Evolutionary conservation across 768 basidiomycete species (phyloP), one percentile per base, ranked within the genome.

Genomic region (Phylloporus sp.): DNA sequence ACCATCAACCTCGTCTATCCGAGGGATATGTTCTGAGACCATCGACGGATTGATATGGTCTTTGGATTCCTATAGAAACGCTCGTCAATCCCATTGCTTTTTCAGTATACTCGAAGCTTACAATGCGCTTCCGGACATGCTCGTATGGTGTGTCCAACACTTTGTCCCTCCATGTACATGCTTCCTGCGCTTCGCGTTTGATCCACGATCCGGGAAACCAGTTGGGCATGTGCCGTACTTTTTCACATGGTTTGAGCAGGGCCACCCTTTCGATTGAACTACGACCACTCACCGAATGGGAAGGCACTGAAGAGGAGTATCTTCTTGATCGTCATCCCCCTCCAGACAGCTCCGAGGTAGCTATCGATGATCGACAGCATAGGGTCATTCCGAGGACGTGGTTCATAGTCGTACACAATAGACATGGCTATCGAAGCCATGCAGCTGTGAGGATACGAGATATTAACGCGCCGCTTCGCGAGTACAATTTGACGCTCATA

Each of bases 371-470:
- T 41, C 2, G 43, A 44, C 20, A 59, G 55, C 41, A 57, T 60
- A 6, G 34, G 34, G 26, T 59, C 58, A 24, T 49, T 31, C 8
- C 7, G 38, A 14, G 49, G 52, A 10, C 18, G 48, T 26, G 55
- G 51, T 23, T 60, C 55, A 7, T 61, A 61, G 48, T 49, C 62
- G 21, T 57, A 53, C 34, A 55, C 6, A 8, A 42, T 43, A n/a
- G 33, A 32, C 34, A 60, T 48, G 3, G 59, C 50, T 29, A 71
- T 67, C 56, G 68, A 43, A 53, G 58, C 64, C n/a, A n/a, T n/a
- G n/a, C n/a, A n/a, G n/a, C n/a, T n/a, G n/a, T n/a, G n/a, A n/a
- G n/a, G n/a, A n/a, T 15, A 69, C 55, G 27, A 64, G 53, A 22
- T 70, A 70, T n/a, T 14, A 23, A 6, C 20, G n/a, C 6, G 6